Percentiles rank a stretch among this genome's conserved stretches.
Evolutionary conservation across 345 rosid species (phyloP).

Genomic region (Sapria himalayana): DNA sequence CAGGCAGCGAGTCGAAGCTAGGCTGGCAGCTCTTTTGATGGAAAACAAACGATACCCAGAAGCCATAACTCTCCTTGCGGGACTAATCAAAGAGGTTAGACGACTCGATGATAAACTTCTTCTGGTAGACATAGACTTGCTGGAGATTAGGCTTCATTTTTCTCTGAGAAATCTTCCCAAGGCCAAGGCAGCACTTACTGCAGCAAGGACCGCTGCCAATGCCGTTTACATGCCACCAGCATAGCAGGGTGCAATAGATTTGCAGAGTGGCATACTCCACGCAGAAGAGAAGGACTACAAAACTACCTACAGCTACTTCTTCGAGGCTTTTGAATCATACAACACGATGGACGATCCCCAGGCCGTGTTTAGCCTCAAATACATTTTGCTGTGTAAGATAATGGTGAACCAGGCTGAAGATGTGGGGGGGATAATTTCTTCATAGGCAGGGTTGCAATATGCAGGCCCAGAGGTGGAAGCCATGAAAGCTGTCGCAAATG

Average conservation of each 20-base stretch:
- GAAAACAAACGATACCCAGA: slow-evolving; percentile 69
- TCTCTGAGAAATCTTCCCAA: slow-evolving; percentile 80
- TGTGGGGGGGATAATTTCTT: slow-evolving; percentile 71
- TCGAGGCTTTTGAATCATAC: slow-evolving; percentile 88
- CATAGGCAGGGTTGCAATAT: slow-evolving; percentile 76
- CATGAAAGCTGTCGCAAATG: slow-evolving; percentile 97
- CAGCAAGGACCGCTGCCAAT: slow-evolving; percentile 92
- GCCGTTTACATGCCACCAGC: slow-evolving; percentile 91
- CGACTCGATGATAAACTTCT: slow-evolving; percentile 93
- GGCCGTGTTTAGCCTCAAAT: slow-evolving; percentile 80
- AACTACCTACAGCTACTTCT: slow-evolving; percentile 88
- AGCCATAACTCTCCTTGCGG: slow-evolving; percentile 49
- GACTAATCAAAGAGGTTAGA: slow-evolving; percentile 78
- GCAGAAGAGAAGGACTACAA: slow-evolving; percentile 98
- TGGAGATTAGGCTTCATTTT: slow-evolving; percentile 89
- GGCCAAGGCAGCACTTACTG: slow-evolving; percentile 93
- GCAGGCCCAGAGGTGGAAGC: slow-evolving; percentile 81
- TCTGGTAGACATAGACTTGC: slow-evolving; percentile 74
- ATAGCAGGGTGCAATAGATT: slow-evolving; percentile 89
- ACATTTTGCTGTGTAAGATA: slow-evolving; percentile 83
- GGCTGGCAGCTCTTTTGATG: slow-evolving; percentile 85
- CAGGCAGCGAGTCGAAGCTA: slow-evolving; percentile 80
- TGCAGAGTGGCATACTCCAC: slow-evolving; percentile 94
- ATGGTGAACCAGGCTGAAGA: slow-evolving; percentile 98
- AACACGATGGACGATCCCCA: slow-evolving; percentile 74